Evolutionary conservation across 371 early-diverging fungal species (phyloP).

Genomic region (Vairimorpha apis): DNA sequence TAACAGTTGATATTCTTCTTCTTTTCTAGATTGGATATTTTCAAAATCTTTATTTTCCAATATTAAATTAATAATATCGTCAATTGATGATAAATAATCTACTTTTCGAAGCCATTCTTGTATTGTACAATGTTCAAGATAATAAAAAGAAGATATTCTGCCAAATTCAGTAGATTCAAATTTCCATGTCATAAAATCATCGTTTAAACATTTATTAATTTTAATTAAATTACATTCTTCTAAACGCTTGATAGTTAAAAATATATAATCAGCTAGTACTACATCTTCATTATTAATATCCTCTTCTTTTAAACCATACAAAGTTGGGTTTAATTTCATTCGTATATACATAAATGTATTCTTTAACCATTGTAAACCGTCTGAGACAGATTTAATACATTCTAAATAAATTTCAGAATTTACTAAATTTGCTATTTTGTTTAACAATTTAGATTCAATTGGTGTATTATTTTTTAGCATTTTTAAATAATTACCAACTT

Average conservation of each 20-base stretch:
- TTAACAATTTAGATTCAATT: constrained; percentile 88
- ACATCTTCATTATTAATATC: constrained; percentile 64
- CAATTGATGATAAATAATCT: neutral
- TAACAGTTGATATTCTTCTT: constrained; percentile 36
- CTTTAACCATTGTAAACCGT: constrained; percentile 87
- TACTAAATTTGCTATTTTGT: constrained; percentile 75
- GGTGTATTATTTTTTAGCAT: constrained; percentile 84
- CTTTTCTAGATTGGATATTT: constrained; percentile 34
- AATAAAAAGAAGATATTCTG: constrained; percentile 47
- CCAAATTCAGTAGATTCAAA: constrained; percentile 48
- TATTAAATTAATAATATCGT: constrained; percentile 13
- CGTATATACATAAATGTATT: constrained; percentile 90
- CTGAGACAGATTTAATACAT: constrained; percentile 75
- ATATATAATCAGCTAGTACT: constrained; percentile 48
- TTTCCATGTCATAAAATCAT: constrained; percentile 16
- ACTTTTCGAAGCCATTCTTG: constrained; percentile 39
- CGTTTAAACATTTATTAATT: constrained; percentile 8
- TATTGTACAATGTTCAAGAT: constrained; percentile 47
- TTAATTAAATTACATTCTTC: constrained; percentile 44
- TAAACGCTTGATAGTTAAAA: constrained; percentile 42
- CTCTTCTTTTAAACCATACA: constrained; percentile 66
- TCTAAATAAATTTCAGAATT: constrained; percentile 93
- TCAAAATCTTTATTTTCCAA: constrained; percentile 47
- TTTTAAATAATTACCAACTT: constrained; percentile 83
- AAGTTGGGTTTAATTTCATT: constrained; percentile 64